A percentile compares a stretch with the other conserved stretches of the same genome.
These are phyloP conservation scores for Pseudogymnoascus sp. DNA, from an alignment of 2,329 filamentous ascomycete genomes.

Conservation along the genomic window DNA sequence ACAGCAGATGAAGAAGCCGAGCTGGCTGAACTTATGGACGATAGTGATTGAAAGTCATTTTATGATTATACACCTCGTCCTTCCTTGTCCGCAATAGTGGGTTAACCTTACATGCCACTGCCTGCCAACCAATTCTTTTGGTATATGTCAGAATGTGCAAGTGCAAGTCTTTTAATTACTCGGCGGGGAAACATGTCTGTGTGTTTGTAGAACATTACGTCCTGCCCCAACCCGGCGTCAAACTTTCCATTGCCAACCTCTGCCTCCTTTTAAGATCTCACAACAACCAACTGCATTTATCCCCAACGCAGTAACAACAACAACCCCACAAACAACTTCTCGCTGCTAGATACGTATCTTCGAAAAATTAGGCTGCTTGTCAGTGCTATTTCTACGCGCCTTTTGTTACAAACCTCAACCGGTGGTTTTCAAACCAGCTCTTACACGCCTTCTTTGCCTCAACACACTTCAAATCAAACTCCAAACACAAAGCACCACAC, in stretches of 20 bases:
- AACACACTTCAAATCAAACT: neutral
- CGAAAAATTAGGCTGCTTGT: neutral
- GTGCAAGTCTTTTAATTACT: neutral
- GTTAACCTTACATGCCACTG: neutral
- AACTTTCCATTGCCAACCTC: neutral
- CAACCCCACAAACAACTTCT: neutral
- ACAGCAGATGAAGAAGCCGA: conserved; percentile 91
- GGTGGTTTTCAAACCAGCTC: neutral
- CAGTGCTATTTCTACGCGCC: neutral
- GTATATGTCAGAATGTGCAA: neutral
- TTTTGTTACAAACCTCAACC: neutral
- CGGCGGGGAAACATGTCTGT: neutral
- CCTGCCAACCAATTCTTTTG: neutral
- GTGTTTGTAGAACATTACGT: neutral
- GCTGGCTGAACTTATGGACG: conserved; percentile 82
- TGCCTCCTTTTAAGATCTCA: neutral
- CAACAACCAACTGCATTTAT: neutral
- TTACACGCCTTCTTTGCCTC: neutral
- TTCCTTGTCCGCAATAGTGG: neutral
- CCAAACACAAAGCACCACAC: neutral
- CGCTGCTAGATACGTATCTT: neutral
- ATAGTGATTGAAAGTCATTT: conserved; percentile 44
- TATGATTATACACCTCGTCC: neutral
- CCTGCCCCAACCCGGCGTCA: neutral
- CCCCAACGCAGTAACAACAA: neutral